Percentiles rank a stretch among this genome's conserved stretches.
phyloP scores from a whole-genome alignment of 495 filamentous ascomycete genomes.

The Talaromyces wortmannii region DNA sequence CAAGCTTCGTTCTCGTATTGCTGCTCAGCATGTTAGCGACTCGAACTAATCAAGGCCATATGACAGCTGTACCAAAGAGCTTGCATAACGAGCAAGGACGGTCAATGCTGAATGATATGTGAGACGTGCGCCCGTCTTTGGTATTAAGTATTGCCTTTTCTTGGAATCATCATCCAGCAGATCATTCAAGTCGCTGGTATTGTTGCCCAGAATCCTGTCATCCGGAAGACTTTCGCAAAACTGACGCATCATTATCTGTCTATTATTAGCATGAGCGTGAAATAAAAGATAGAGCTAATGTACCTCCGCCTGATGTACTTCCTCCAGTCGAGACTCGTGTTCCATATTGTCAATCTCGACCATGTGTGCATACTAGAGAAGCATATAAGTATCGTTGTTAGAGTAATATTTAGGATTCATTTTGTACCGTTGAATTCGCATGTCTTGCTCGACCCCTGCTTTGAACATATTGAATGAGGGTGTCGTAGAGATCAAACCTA shows the following conservation, averaged over 20 bases:
- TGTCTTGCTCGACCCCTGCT: conserved; percentile 86
- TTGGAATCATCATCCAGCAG: conserved; percentile 47
- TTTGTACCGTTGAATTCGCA: conserved; percentile 48
- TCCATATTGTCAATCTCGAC: conserved; percentile 56
- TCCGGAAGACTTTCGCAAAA: conserved; percentile 74
- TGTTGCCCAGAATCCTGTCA: conserved; percentile 62
- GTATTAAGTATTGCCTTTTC: conserved; percentile 53
- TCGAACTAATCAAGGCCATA: conserved; percentile 5
- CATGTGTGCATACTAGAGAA: conserved; percentile 70
- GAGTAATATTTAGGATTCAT: neutral
- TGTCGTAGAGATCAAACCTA: conserved; percentile 82
- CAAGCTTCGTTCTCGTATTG: conserved; percentile 52
- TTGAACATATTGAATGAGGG: conserved; percentile 93
- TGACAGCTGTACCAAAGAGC: conserved; percentile 31
- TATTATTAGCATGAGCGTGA: neutral
- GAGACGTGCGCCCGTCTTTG: conserved; percentile 68
- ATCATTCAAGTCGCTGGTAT: conserved; percentile 49
- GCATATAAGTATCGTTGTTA: neutral
- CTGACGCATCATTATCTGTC: conserved; percentile 48
- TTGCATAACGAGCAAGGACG: conserved; percentile 58
- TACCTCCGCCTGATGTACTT: conserved; percentile 50
- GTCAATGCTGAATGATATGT: conserved; percentile 67
- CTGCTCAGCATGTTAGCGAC: conserved; percentile 16
- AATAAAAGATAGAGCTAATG: conserved; percentile 4
- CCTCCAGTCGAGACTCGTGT: conserved; percentile 48